phyloP scores from a whole-genome alignment of 2,329 filamentous ascomycete genomes.

The Aurifilum marmelostoma region DNA sequence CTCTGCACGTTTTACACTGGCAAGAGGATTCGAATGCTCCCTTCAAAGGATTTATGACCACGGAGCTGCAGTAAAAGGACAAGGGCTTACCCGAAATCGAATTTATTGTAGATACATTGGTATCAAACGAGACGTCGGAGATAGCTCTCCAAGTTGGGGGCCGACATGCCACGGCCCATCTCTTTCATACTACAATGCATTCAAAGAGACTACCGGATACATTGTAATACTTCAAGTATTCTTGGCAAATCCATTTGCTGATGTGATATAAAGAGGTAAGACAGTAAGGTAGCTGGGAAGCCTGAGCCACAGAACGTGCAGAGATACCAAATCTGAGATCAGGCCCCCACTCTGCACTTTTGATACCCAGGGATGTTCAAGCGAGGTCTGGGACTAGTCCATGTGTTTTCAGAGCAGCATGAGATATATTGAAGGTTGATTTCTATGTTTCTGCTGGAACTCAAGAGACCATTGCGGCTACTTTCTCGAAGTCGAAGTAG shows the following conservation, averaged over 20 bases:
- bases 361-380: neutral
- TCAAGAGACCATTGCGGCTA: too few relatives aligned
- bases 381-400: neutral
- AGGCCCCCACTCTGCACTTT: neutral
- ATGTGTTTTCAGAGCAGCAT: neutral
- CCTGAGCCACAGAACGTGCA: neutral
- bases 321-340: neutral
- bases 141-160: neutral
- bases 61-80: too few relatives aligned
- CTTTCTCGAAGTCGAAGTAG: too few relatives aligned
- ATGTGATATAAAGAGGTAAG: neutral
- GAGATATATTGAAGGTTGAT: neutral
- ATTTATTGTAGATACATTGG: too few relatives aligned
- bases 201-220: neutral
- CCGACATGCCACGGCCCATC: neutral
- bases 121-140: neutral
- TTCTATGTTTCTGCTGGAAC: neutral
- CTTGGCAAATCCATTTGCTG: neutral
- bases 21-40: neutral
- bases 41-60: neutral
- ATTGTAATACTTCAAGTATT: neutral
- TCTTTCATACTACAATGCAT: neutral
- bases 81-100: too few relatives aligned
- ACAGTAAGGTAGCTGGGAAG: neutral
- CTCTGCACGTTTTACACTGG: neutral